Conservation (phyloP, 176 grass and related monocot species). For the Aegilops speltoides region DNA sequence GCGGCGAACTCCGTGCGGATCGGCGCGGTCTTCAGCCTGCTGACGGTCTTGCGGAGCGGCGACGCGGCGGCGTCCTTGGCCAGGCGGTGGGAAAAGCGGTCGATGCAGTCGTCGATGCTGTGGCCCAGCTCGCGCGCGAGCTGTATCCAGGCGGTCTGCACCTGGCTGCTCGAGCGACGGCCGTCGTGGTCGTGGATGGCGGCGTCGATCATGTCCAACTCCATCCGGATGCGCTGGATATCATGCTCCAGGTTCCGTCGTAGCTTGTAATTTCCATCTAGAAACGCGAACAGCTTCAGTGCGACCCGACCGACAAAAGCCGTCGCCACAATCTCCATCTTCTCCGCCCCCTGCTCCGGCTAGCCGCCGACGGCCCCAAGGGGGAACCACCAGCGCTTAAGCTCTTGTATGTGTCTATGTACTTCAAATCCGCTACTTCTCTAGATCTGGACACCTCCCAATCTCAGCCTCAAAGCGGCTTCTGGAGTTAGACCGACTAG, state of each 20-base stretch:
- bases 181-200: background rate
- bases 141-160: background rate
- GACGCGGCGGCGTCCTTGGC: background rate
- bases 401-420: no score
- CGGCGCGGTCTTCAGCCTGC: background rate
- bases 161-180: background rate
- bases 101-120: slow-evolving; percentile 14
- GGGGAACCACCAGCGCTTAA: no score
- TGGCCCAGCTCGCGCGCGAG: background rate
- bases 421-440: no score
- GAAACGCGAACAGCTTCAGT: background rate
- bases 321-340: slow-evolving; percentile 2
- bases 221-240: background rate
- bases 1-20: background rate
- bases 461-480: no score
- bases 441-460: no score
- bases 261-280: background rate
- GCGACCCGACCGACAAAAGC: background rate
- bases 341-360: background rate
- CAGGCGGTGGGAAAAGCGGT: background rate
- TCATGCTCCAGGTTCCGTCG: background rate
- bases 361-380: no score
- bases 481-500: no score
- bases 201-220: slow-evolving; percentile 2
- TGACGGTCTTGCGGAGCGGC: background rate